Conservation (phyloP, 495 filamentous ascomycete genomes). For the Penicilliopsis zonata region DNA sequence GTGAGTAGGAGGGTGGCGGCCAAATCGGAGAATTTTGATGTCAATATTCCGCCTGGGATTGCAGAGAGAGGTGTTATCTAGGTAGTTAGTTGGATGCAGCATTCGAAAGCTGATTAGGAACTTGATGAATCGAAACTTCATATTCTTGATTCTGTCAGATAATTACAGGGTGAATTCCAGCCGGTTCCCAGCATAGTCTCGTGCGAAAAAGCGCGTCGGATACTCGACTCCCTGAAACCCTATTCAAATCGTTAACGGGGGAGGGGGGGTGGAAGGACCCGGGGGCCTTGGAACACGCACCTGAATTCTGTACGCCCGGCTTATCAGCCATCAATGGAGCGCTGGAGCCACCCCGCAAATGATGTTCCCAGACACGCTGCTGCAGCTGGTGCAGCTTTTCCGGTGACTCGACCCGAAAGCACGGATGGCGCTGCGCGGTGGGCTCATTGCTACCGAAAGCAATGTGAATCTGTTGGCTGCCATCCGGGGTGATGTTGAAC, state of each 20-base stretch:
- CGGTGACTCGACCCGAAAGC: constrained; percentile 35
- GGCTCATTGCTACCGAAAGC: constrained; percentile 37
- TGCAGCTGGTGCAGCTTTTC: constrained; percentile 36
- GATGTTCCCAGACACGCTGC: constrained; percentile 41
- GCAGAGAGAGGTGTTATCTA: neutral
- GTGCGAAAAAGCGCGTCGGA: constrained; percentile 48
- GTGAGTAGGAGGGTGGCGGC: constrained; percentile 18
- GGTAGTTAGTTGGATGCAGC: neutral
- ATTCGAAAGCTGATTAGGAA: neutral
- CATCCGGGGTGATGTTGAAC: constrained; percentile 42
- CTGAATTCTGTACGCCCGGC: constrained; percentile 39
- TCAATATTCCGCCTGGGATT: constrained; percentile 17
- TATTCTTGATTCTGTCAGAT: no score
- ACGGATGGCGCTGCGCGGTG: constrained; percentile 39
- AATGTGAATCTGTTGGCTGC: constrained; percentile 50
- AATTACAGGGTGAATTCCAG: constrained; percentile 49
- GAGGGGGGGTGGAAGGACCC: neutral
- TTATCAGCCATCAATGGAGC: constrained; percentile 42
- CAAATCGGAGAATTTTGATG: constrained; percentile 25
- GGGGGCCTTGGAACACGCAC: no score
- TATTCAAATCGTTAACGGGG: constrained; percentile 6
- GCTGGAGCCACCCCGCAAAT: constrained; percentile 29
- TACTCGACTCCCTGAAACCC: constrained; percentile 45
- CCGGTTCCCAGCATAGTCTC: constrained; percentile 50
- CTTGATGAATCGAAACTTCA: neutral